Evolutionary conservation across 2,329 filamentous ascomycete genomes (phyloP).

Genomic region (Amphichorda felina): DNA sequence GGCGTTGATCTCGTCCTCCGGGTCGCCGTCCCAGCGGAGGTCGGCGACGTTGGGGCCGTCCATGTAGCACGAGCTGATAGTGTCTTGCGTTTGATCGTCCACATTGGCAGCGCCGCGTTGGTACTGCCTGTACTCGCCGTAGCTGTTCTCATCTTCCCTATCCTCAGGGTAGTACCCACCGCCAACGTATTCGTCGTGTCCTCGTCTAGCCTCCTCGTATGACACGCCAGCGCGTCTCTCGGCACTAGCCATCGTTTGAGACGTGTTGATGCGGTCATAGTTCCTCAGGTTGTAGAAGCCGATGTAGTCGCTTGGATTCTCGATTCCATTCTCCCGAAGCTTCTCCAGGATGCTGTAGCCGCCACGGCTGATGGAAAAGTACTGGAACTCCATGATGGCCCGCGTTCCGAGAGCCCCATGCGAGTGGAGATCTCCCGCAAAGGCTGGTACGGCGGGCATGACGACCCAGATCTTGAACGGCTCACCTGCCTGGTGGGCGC

Average conservation of each 20-base stretch:
- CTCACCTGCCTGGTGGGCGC: constrained; percentile 52
- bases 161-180: constrained; percentile 25
- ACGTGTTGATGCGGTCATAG: constrained; percentile 72
- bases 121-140: constrained; percentile 51
- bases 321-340: constrained; percentile 55
- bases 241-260: constrained; percentile 44
- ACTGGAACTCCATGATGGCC: constrained; percentile 84
- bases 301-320: constrained; percentile 60
- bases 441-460: constrained; percentile 72
- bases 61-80: constrained; percentile 75
- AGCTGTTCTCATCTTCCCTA: constrained; percentile 15
- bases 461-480: constrained; percentile 65
- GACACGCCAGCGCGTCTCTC: constrained; percentile 52
- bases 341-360: constrained; percentile 68
- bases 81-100: constrained; percentile 54
- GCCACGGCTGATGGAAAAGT: constrained; percentile 66
- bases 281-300: constrained; percentile 77
- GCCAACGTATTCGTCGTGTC: constrained; percentile 48
- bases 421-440: constrained; percentile 66
- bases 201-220: constrained; percentile 54
- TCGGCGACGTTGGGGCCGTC: constrained; percentile 55
- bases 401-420: constrained; percentile 65
- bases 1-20: constrained; percentile 44
- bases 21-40: constrained; percentile 41
- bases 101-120: constrained; percentile 54